These are phyloP conservation scores for Penicillium sclerotiorum DNA, from an alignment of 2,329 filamentous ascomycete genomes.

Conservation along the genomic window DNA sequence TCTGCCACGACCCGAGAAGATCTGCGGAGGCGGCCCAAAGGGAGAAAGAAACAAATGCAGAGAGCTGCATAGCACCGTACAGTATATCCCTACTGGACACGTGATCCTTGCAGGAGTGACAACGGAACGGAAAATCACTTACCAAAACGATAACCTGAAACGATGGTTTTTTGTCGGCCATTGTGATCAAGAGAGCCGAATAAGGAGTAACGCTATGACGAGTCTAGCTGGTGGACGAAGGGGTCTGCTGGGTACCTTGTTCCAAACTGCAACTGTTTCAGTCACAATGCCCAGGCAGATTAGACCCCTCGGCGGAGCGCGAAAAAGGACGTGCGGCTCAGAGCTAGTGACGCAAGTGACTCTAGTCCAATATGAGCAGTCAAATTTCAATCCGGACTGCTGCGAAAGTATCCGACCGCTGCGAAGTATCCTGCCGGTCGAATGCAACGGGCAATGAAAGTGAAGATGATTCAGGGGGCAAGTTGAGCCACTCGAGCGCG, in stretches of 20 bases:
- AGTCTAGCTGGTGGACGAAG: background rate
- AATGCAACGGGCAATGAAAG: background rate
- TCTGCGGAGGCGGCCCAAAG: background rate
- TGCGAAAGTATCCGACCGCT: slow-evolving; percentile 1
- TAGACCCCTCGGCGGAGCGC: background rate
- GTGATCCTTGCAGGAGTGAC: slow-evolving; percentile 2
- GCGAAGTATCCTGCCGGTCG: background rate
- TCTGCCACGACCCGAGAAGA: slow-evolving; percentile 21
- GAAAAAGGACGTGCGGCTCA: slow-evolving; percentile 4
- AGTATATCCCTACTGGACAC: slow-evolving; percentile 4
- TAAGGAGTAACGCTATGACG: background rate
- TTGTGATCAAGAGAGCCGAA: slow-evolving; percentile 7
- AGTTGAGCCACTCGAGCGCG: background rate
- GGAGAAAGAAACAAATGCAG: background rate
- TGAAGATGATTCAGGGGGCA: slow-evolving; percentile 1
- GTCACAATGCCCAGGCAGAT: slow-evolving; percentile 1
- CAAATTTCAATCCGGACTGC: slow-evolving; percentile 6
- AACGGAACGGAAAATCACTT: slow-evolving; percentile 42
- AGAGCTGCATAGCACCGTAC: no score
- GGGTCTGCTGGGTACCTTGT: background rate
- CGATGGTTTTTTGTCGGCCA: slow-evolving; percentile 46
- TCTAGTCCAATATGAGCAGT: background rate
- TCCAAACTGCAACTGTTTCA: slow-evolving; percentile 8
- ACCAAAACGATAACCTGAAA: slow-evolving; percentile 77
- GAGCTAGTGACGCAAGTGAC: background rate